Evolutionary conservation across 768 basidiomycete genomes (phyloP), one percentile per base, ranked within the genome.

Genomic region (Boletus sp.): DNA sequence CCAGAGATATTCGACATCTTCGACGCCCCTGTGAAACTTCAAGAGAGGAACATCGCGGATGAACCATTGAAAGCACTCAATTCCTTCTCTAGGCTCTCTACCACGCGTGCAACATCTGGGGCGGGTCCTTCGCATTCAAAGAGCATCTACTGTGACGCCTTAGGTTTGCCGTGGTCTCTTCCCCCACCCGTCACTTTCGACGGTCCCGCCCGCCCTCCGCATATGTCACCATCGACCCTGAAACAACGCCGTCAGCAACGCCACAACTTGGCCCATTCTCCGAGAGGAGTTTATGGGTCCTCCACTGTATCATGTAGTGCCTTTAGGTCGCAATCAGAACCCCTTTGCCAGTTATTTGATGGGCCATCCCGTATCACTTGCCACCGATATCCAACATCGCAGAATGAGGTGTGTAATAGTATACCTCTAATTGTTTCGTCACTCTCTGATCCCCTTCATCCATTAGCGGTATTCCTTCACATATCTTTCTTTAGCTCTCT

Each of bases 1-100:
- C 66, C 67, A 11, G 70, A 69, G 40, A 77, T 79, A 45, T 74
- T 77, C 56, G 80, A 82, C 62, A 79, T 83, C 54, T 80, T 80
- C 60, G 80, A 82, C 54, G 79, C 73, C 23, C 77, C 79, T 1
- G 65, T 67, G 33, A 67, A 66, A 30, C 72, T 78, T 21, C 70
- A 73, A 19, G 75, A 74, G 55, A 73, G 69, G 30, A 68, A 61
- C 54, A 55, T 61, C 50, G 53, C 69, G 61, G 45, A 69, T 48
- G 41, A 63, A 50, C 37, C 60, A 44, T 53, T 61, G 8, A 37
- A 57, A 8, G 30, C 56, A 34, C 32, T 53, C 21, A 48, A 50
- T 38, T 14, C 37, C 35, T n/a, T n/a, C n/a, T n/a, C n/a, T n/a
- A n/a, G n/a, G n/a, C 32, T 47, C 45, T 47, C 55, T 29, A 44